These are phyloP conservation scores for Globisporangium orthogonon DNA, from an alignment of 352 stramenopile species.

Conservation along the genomic window DNA sequence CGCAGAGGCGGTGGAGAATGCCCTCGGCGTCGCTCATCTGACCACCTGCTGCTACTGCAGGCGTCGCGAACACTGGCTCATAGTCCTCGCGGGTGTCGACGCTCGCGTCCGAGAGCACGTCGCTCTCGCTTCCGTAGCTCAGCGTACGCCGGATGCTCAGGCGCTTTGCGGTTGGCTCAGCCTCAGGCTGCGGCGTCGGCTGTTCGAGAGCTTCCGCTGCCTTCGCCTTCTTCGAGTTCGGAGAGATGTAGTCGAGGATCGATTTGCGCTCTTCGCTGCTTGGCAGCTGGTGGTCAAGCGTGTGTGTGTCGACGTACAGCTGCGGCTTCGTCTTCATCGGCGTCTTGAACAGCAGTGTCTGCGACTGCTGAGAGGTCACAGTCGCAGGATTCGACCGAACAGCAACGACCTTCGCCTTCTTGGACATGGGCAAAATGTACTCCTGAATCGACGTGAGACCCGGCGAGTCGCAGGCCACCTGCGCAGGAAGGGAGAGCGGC, in stretches of 20 bases:
- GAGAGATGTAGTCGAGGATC: conserved; percentile 16
- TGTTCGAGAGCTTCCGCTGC: not conserved
- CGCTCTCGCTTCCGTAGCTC: conserved; percentile 7
- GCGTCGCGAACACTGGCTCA: not conserved
- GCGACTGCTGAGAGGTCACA: not conserved
- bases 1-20: conserved; percentile 27
- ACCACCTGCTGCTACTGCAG: no score
- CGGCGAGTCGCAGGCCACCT: not conserved
- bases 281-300: not conserved
- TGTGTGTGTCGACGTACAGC: conserved; percentile 5
- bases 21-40: conserved; percentile 11
- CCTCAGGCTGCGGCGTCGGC: not conserved
- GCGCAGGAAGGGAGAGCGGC: not conserved
- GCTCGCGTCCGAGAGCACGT: conserved; percentile 11
- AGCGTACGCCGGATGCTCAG: conserved; percentile 9
- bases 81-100: conserved; percentile 4
- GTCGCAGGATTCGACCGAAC: not conserved
- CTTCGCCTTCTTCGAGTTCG: conserved; percentile 11
- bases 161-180: not conserved
- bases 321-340: conserved; percentile 11
- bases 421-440: not conserved
- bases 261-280: not conserved
- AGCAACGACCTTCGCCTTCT: conserved; percentile 5
- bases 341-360: conserved; percentile 7
- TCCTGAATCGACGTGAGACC: not conserved